Evolutionary conservation across 495 filamentous ascomycete species (phyloP).

Genomic region (Daldinia grandis): DNA sequence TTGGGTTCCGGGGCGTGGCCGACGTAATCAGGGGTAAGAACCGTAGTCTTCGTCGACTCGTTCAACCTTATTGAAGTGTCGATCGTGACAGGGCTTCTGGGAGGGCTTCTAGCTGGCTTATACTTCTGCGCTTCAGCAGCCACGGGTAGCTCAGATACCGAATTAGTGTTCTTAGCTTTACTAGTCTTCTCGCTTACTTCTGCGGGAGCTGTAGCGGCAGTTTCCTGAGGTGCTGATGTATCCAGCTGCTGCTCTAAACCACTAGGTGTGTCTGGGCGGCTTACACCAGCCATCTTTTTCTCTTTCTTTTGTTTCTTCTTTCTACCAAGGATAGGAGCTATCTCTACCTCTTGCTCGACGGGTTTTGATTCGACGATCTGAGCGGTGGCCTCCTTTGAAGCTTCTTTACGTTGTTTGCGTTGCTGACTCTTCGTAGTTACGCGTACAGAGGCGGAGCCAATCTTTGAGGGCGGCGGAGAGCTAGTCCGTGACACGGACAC

Average conservation of each 20-base stretch:
- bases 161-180: slow-evolving; percentile 12
- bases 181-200: slow-evolving; percentile 20
- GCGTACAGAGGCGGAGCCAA: slow-evolving; percentile 79
- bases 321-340: slow-evolving; percentile 80
- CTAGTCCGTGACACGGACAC: slow-evolving; percentile 77
- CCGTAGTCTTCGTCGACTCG: slow-evolving; percentile 47
- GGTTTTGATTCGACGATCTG: slow-evolving; percentile 64
- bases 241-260: slow-evolving; percentile 29
- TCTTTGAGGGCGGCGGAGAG: slow-evolving; percentile 77
- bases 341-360: slow-evolving; percentile 66
- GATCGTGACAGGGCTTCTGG: slow-evolving; percentile 32
- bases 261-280: slow-evolving; percentile 46
- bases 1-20: slow-evolving; percentile 38
- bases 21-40: slow-evolving; percentile 45
- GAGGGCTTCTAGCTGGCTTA: slow-evolving; percentile 35
- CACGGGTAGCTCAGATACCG: slow-evolving; percentile 37
- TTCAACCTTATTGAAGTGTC: slow-evolving; percentile 47
- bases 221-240: slow-evolving; percentile 24
- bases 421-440: slow-evolving; percentile 88
- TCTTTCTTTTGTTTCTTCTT: slow-evolving; percentile 94
- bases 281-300: slow-evolving; percentile 45
- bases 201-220: not conserved
- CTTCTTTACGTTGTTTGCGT: slow-evolving; percentile 85
- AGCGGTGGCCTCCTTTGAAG: slow-evolving; percentile 65
- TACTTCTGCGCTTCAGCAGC: slow-evolving; percentile 24